Conservation (phyloP, 2,329 filamentous ascomycete genomes). For the Colletotrichum orbiculare region DNA sequence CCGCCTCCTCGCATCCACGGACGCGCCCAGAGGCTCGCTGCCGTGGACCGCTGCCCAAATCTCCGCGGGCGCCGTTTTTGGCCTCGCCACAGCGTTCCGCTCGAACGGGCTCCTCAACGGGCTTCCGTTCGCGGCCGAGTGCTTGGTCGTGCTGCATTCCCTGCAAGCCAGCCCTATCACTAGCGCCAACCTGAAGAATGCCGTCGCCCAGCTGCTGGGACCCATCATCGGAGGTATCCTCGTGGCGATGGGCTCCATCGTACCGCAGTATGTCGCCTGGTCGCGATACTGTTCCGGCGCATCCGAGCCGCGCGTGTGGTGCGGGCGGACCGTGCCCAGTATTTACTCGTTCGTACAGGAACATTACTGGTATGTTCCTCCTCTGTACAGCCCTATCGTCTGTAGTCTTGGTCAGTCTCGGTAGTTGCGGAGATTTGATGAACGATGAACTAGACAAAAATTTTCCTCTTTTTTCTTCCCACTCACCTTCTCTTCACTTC, state of each 20-base stretch:
- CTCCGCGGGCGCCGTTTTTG: conserved; percentile 75
- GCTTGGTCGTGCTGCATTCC: conserved; percentile 52
- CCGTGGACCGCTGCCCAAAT: conserved; percentile 64
- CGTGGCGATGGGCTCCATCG: conserved; percentile 73
- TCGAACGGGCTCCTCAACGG: conserved; percentile 91
- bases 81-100: conserved; percentile 77
- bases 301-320: conserved; percentile 75
- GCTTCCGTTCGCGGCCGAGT: conserved; percentile 76
- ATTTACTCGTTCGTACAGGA: conserved; percentile 92
- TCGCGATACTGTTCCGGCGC: conserved; percentile 69
- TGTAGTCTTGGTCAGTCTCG: conserved; percentile 6
- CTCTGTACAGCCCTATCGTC: conserved; percentile 22
- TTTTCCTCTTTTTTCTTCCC: neutral
- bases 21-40: conserved; percentile 44
- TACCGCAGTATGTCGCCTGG: conserved; percentile 83
- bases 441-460: neutral
- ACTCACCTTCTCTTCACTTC: too few species aligned
- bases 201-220: conserved; percentile 63
- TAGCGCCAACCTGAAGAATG: conserved; percentile 46
- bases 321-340: conserved; percentile 76
- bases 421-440: conserved; percentile 28
- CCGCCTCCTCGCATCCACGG: conserved; percentile 71
- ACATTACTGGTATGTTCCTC: conserved; percentile 81
- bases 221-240: conserved; percentile 74
- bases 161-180: conserved; percentile 49